phyloP scores from a whole-genome alignment of 306 rosid genomes.

The Cucurbita moschata region DNA sequence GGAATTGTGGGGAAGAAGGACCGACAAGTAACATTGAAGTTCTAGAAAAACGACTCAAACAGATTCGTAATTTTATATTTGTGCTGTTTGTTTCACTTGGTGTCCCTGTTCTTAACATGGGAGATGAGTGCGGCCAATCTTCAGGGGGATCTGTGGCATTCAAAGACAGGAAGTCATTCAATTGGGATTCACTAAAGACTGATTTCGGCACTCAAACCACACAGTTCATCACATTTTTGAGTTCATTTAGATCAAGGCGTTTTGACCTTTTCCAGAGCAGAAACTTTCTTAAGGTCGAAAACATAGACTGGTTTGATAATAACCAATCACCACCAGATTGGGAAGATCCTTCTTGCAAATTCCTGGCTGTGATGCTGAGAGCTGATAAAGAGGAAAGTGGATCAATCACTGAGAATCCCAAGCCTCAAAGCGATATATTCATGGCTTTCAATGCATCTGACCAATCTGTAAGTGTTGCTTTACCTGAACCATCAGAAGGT shows the following conservation, averaged over 20 bases:
- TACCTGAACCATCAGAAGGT: conserved; percentile 43
- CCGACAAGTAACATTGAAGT: conserved; percentile 35
- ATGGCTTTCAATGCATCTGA: conserved; percentile 59
- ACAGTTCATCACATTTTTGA: conserved; percentile 52
- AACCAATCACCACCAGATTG: conserved; percentile 51
- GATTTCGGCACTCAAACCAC: conserved; percentile 55
- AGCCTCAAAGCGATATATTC: conserved; percentile 39
- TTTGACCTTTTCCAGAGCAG: conserved; percentile 50
- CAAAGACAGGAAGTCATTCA: conserved; percentile 32
- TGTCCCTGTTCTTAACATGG: conserved; percentile 87
- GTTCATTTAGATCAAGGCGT: conserved; percentile 43
- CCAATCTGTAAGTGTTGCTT: conserved; percentile 33
- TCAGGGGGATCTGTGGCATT: conserved; percentile 49
- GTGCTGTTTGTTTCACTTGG: conserved; percentile 66
- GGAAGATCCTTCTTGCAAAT: conserved; percentile 64
- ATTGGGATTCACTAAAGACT: conserved; percentile 50
- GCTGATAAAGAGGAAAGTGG: conserved; percentile 24
- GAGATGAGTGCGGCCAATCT: conserved; percentile 85
- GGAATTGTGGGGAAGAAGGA: conserved; percentile 98
- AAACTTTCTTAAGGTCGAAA: conserved; percentile 56
- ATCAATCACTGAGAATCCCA: conserved; percentile 14
- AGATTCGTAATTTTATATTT: conserved; percentile 65
- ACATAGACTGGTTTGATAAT: conserved; percentile 57
- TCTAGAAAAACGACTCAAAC: conserved; percentile 70
- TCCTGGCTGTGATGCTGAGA: conserved; percentile 63